Evolutionary conservation across 176 grass and related monocot species (phyloP), one percentile per base, ranked within the genome.

Genomic region (Aegilops tauschii): DNA sequence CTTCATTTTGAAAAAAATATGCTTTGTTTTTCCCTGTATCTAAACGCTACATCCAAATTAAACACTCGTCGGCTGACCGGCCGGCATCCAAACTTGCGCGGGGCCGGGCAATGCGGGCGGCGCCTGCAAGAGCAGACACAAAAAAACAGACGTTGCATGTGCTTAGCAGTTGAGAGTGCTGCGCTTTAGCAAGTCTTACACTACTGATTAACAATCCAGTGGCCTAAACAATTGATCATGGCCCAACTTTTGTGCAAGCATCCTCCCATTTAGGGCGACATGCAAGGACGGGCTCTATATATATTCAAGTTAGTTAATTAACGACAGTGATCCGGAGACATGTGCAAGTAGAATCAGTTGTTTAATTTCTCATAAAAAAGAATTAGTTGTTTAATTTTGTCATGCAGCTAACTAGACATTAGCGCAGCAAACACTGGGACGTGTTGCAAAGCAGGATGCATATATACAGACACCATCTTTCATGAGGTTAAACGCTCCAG

Each of bases 391-490:
- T 58, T 58, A 58, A 58, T 58, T 52, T 16, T 52, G 14, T 52
- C 14, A 52, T 6, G 14, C 1, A 52, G 14, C 49, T 52, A 52
- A 52, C 14, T 2, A 52, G 86, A 67, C 87, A 79, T 65, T 9
- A 84, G 81, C 50, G 5, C 75, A 65, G 28, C 82, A 84, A 71
- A 77, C 49, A 47, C 34, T 62, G 80, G 42, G 35, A 40, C 37
- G 23, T 25, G 32, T 30, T 65, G 40, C 25, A 14, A 76, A 80
- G 45, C 69, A 34, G 34, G 68, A 66, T 45, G 14, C 59, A 89
- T 89, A 89, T 74, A 85, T 85, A 8, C 54, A 21, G 17, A 1
- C 54, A 69, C 42, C 45, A 65, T 50, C 50, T 28, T 69, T 85
- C 58, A 9, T 45, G 59, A 28, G 27, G 6, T 32, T 69, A 81